Evolutionary conservation across 2,329 filamentous ascomycete species (phyloP), one percentile per base, ranked within the genome.

Genomic region (Didymella pinodella): DNA sequence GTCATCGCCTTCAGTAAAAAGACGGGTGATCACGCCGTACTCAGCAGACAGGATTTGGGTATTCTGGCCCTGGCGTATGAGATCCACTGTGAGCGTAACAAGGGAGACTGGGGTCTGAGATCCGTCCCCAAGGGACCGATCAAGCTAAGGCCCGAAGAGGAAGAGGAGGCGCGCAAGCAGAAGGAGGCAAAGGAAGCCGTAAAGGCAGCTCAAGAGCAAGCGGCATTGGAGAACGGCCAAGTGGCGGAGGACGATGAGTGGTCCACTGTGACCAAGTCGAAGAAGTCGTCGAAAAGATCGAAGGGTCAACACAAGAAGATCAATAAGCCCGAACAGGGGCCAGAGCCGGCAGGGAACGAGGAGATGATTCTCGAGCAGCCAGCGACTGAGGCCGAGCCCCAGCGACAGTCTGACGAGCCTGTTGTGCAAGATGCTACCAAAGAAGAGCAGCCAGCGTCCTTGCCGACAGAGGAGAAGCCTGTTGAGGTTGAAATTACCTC

Each of bases 61-160:
- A 85, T 99, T 40, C 82, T 98, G 71, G 95, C 94, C 8, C 81
- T 99, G 55, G 90, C 92, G 0, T 98, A 98, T 76, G 95, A 99
- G 75, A 76, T 98, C n/a, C 94, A 98, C 70, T 90, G 91, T 70
- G 93, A 98, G 81, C 83, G 89, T 58, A 96, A 96, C 74, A 87
- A 88, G n/a, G 93, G 93, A 2, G 89, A 96, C 74, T 96, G 92
- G 90, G 86, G 93, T 59, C 72, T 97, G 76, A 84, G 93, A 62
- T 91, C 85, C 57, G 84, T 86, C 3, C 94, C 94, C 0, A 90
- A 88, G 0, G 93, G 97, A 75, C 93, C 93, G 76, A 77, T 85
- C 1, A 73, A 93, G 55, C 94, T 94, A 40, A 72, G 59, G 32
- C 65, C 66, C 14, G 66, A 59, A 6, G 65, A 73, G 31, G 50